Evolutionary conservation across 805 yeast genomes (phyloP), one percentile per base, ranked within the genome.

Genomic region (Nematodospora valgi): DNA sequence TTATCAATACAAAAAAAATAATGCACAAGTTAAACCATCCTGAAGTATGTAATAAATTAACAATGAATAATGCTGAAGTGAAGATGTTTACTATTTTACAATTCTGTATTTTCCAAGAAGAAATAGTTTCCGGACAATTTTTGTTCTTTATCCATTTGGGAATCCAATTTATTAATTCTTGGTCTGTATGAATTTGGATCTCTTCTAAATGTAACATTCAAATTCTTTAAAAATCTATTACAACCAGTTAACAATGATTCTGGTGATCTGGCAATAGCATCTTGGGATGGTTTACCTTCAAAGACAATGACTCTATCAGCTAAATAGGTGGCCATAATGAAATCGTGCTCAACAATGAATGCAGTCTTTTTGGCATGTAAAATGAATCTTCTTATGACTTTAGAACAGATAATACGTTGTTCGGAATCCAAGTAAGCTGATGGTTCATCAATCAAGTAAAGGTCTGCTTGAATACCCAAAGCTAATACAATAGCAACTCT

Each of bases 121-220:
- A 93, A 93, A 72, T 84, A 93, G 74, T 91, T 89, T 43, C 98
- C 98, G 33, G 78, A 57, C 28, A 77, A 58, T 70, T 93, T 93
- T 68, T 93, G 99, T 70, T 93, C 98, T 69, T 84, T 93, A 67
- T 93, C 99, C 96, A 93, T 87, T 74, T 93, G 99, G 36, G 98
- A 89, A 57, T 86, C 98, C 58, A 86, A 70, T 69, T 93, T 93
- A 74, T 93, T 93, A 63, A 93, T 93, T 78, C 99, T 86, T 56
- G 99, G 99, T 70, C 99, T 84, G 77, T 78, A 93, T 38, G 96
- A 86, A 60, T 81, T 87, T 54, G 99, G 98, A 70, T 93, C 99
- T 74, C 99, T 87, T 80, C 99, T 86, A 73, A 93, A 93, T 2
- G 98, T 93, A 43, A 93, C 98, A 52, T 91, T 86, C 72, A 93